These are phyloP conservation scores for Heritiera littoralis DNA, from an alignment of 345 rosid genomes.

Conservation along the genomic window DNA sequence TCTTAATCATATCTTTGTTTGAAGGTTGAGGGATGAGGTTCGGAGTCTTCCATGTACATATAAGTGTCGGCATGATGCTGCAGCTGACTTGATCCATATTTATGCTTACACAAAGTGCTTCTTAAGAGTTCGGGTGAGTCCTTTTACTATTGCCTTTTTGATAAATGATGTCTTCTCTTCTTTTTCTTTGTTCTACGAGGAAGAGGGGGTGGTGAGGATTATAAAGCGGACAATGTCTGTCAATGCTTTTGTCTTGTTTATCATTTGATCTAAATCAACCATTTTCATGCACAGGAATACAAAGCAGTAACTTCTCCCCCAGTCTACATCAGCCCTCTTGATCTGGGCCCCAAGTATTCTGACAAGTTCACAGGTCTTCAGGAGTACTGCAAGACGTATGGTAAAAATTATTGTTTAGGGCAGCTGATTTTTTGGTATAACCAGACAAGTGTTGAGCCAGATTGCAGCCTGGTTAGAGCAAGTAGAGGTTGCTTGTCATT, in stretches of 20 bases:
- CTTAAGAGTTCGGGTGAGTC: conserved; percentile 72
- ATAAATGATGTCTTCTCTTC: not conserved
- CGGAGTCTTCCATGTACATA: conserved; percentile 84
- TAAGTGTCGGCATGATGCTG: conserved; percentile 95
- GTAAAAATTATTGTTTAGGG: conserved; percentile 92
- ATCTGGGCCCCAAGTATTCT: conserved; percentile 81
- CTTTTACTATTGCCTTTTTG: conserved; percentile 20
- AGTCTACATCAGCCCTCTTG: conserved; percentile 85
- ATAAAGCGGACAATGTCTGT: not conserved
- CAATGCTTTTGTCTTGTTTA: not conserved
- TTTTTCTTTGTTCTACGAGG: too few relatives aligned
- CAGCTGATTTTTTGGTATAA: conserved; percentile 95
- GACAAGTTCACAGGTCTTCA: conserved; percentile 61
- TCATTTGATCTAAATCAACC: conserved; percentile 24
- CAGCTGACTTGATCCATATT: conserved; percentile 93
- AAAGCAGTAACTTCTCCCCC: conserved; percentile 78
- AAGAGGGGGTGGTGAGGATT: too few relatives aligned
- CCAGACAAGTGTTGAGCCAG: conserved; percentile 82
- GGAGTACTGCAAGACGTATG: conserved; percentile 82
- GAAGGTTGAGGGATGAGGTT: conserved; percentile 94
- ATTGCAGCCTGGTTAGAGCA: conserved; percentile 62
- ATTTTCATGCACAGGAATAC: conserved; percentile 58
- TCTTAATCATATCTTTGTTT: conserved; percentile 15
- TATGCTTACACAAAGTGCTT: conserved; percentile 88
- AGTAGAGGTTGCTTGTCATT: conserved; percentile 87